Base-by-base conservation (phyloP, 2,329 filamentous ascomycete species). In the Waltergamsia citrina region DNA sequence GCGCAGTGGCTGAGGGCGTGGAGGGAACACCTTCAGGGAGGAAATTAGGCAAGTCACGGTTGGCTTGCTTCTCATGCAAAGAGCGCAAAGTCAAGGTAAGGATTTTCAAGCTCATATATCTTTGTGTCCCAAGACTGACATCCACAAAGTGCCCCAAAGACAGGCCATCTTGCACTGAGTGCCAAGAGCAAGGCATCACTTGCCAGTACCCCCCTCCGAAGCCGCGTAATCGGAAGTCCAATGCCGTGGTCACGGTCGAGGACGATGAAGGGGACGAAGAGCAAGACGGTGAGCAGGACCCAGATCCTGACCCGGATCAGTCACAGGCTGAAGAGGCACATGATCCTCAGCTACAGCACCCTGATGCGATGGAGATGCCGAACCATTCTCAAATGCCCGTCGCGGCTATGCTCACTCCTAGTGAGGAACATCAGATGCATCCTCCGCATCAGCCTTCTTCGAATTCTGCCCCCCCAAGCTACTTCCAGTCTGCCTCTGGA, bases 181-280 rank as follows among this genome's bases (percentile, higher is more conserved):
- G 65, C 18, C 35, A 50, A 16, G 41, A 44, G 6, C 37, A 44
- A 5, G 52, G 52, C 1, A 36, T 47, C 5, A 38, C 41, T 7
- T 69, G 65, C 38, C 48, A 59, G 31, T 69, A 65, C 41, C 50
- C 61, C 16, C 42, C 51, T n/a, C 46, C 49, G 10, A 56, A 49
- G 25, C 44, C 35, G 14, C 43, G 19, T 22, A 50, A 47, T 32
- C 20, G 22, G 6, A 44, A 48, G 34, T 41, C 49, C 12, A 36
- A 38, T 4, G 42, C 43, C 19, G 19, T 41, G 6, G 41, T 43
- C 15, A 29, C 28, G 6, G 38, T 38, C 17, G 40, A 38, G 7
- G 41, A 47, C 11, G 40, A 26, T 6, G 38, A 42, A 12, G 36
- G 18, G 9, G 12, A 15, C 29, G 43, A 41, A 10, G 40, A 41